Evolutionary conservation across 2,329 filamentous ascomycete genomes (phyloP), one percentile per base, ranked within the genome.

Genomic region (Verticillium nubilum): DNA sequence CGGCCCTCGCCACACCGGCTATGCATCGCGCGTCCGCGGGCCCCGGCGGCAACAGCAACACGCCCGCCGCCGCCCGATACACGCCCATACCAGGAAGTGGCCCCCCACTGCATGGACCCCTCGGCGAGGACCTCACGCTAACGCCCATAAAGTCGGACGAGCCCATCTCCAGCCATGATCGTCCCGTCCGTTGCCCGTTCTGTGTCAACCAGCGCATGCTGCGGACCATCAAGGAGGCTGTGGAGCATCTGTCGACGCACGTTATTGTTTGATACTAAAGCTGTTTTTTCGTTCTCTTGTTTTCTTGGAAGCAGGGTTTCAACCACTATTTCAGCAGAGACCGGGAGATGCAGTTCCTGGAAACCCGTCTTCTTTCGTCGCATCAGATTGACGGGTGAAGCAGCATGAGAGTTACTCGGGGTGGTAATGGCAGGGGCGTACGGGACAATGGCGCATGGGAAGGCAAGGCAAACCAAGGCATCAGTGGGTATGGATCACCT

Each of bases 121-220:
- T 66, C 13, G 67, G 64, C 10, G 69, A 62, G 4, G 78, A 83
- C 35, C 73, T 85, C 33, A 82, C 77, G 4, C 73, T 85, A 47
- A 85, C 82, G 3, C 82, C 83, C 1, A 84, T 85, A 54, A 77
- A 81, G 28, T 78, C 80, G 17, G 78, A 78, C 17, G 76, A 72
- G 4, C 78, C 80, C 7, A 67, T 81, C 28, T 74, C 78, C 4
- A 70, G 72, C 5, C 73, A 75, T 31, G 80, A 86, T 35, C 70
- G 77, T 23, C 81, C 83, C 2, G 68, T 85, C 28, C 76, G 83
- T 19, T 86, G 84, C 63, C 84, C 84, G 1, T 86, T 85, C 64
- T 86, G 84, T 62, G 78, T 86, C 35, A 86, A 86, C 64, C 80
- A 84, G 65, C 77, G 84, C 5, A 84, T 86, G 82, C 74, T 86